These are phyloP conservation scores for Mycosarcoma maydis DNA, from an alignment of 1,284 basidiomycete species.

Conservation along the genomic window DNA sequence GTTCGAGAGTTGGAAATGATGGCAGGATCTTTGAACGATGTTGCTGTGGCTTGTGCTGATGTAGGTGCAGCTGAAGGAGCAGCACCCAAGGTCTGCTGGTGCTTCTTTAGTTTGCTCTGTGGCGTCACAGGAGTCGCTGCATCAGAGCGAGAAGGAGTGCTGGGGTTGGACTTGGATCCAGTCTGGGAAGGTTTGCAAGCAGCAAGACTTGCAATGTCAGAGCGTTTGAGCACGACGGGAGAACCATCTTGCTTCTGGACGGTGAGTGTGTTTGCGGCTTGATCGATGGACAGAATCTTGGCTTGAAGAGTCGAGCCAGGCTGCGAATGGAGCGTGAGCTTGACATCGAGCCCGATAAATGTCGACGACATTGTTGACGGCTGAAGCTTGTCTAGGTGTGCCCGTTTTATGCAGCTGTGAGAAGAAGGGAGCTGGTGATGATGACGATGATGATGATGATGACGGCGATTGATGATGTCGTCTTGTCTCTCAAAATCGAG, in stretches of 20 bases:
- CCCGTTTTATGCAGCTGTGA: conserved; percentile 1
- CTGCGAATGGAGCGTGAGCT: conserved; percentile 38
- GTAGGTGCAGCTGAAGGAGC: conserved; percentile 3
- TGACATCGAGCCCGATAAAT: conserved; percentile 44
- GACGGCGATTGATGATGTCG: neutral
- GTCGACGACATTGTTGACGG: conserved; percentile 25
- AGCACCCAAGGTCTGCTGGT: conserved; percentile 1
- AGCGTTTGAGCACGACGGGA: conserved; percentile 25
- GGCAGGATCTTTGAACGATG: conserved; percentile 20
- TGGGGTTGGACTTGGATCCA: neutral
- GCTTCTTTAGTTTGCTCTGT: conserved; percentile 14
- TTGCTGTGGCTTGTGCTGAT: conserved; percentile 1
- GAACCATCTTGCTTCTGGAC: conserved; percentile 40
- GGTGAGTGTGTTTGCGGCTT: conserved; percentile 40
- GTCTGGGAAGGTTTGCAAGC: conserved; percentile 15
- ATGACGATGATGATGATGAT: neutral
- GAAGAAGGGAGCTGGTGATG: neutral
- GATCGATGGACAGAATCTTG: conserved; percentile 45
- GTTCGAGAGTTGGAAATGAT: conserved; percentile 25
- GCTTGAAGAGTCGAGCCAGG: conserved; percentile 20
- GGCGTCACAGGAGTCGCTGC: conserved; percentile 10
- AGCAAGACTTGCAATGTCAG: conserved; percentile 40
- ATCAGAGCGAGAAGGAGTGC: conserved; percentile 1
- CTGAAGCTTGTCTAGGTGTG: neutral
- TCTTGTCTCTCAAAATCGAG: neutral